phyloP scores from a whole-genome alignment of 805 yeast genomes.

The Candida nonsorbophila region DNA sequence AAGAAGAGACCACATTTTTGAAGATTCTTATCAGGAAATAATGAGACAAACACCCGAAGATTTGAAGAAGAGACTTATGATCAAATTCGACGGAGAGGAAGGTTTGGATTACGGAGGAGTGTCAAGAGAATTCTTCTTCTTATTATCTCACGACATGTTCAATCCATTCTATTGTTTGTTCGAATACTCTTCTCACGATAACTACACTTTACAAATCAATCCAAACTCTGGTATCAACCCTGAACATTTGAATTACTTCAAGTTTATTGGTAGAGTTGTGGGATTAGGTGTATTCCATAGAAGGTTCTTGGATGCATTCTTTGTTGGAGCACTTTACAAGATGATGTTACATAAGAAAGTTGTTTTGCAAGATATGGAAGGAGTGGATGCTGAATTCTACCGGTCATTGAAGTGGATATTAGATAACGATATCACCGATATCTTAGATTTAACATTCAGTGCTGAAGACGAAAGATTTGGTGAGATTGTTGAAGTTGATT shows the following conservation, averaged over 20 bases:
- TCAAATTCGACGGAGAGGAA: slow-evolving; percentile 98
- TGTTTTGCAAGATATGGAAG: slow-evolving; percentile 94
- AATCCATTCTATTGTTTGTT: slow-evolving; percentile 96
- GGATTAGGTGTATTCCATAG: slow-evolving; percentile 98
- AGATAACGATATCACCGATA: slow-evolving; percentile 82
- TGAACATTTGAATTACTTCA: slow-evolving; percentile 96
- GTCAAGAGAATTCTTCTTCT: slow-evolving; percentile 94
- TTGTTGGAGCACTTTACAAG: slow-evolving; percentile 96
- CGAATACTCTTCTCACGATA: slow-evolving; percentile 97
- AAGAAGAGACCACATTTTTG: slow-evolving; percentile 92
- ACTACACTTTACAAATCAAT: slow-evolving; percentile 95
- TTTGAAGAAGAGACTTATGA: slow-evolving; percentile 94
- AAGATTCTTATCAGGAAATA: slow-evolving; percentile 95
- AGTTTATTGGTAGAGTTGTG: slow-evolving; percentile 96
- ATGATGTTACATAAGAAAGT: slow-evolving; percentile 96
- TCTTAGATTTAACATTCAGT: slow-evolving; percentile 84
- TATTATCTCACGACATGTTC: slow-evolving; percentile 96
- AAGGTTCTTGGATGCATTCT: slow-evolving; percentile 95
- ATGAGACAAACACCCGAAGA: slow-evolving; percentile 99
- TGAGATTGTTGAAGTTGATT: slow-evolving; percentile 80
- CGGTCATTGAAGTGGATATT: slow-evolving; percentile 93
- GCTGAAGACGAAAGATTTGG: slow-evolving; percentile 94
- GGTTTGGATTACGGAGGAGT: slow-evolving; percentile 99
- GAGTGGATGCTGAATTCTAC: slow-evolving; percentile 96
- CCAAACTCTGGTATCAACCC: slow-evolving; percentile 97